Percentiles rank a stretch among this genome's conserved stretches.
Conservation (phyloP, 768 basidiomycete species). For the Pisolithus tinctorius region DNA sequence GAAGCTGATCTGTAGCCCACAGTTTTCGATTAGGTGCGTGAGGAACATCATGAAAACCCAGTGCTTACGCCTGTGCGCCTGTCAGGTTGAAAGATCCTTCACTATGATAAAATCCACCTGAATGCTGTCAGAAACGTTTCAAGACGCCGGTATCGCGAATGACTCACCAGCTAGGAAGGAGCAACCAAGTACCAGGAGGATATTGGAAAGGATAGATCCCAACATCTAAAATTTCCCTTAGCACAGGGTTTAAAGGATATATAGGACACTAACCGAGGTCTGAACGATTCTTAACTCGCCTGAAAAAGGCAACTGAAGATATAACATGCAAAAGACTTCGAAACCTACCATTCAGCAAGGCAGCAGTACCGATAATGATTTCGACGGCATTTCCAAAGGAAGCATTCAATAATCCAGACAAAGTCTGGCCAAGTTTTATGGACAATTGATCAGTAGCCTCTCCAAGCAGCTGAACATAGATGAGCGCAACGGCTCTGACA, state of each 20-base stretch:
- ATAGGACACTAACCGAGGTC: conserved; percentile 55
- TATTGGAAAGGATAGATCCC: conserved; percentile 86
- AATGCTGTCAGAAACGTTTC: not conserved
- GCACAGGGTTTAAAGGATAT: not conserved
- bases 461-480: conserved; percentile 53
- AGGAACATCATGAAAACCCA: not conserved
- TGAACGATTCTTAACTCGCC: conserved; percentile 86
- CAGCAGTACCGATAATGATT: conserved; percentile 85
- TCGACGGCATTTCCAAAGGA: conserved; percentile 82
- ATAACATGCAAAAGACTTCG: not conserved
- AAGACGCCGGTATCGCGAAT: not conserved
- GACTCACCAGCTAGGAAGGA: conserved; percentile 74
- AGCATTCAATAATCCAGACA: conserved; percentile 84
- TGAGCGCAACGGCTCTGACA: not conserved
- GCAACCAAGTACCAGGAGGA: conserved; percentile 85
- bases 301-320: conserved; percentile 21
- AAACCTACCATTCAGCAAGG: conserved; percentile 62
- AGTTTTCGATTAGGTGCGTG: not conserved
- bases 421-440: conserved; percentile 70
- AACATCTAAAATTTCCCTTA: conserved; percentile 50
- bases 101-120: conserved; percentile 57
- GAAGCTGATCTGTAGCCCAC: conserved; percentile 28
- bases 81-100: conserved; percentile 77
- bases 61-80: conserved; percentile 77
- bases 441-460: conserved; percentile 81